Evolutionary conservation across 768 basidiomycete genomes (phyloP), one percentile per base, ranked within the genome.

Genomic region (Boletus subparvulus): DNA sequence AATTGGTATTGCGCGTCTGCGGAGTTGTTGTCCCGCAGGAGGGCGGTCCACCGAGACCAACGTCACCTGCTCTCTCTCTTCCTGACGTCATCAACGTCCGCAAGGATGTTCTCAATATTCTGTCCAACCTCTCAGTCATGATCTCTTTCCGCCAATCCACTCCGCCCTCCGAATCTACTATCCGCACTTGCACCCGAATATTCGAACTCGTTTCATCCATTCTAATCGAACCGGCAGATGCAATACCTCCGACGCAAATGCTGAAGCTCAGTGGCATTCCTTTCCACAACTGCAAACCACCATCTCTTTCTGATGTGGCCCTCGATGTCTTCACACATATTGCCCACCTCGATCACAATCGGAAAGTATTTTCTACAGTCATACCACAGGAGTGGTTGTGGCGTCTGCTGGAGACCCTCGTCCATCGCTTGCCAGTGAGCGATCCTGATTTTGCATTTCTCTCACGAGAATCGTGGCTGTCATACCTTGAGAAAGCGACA

Each of bases 251-350:
- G 2, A 75, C 80, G 28, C 77, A 80, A 26, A 79, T 75, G 59
- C 71, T 87, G n/a, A 80, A 88, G 61, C 73, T 82, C 37, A 72
- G 74, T 49, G 83, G 84, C 6, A 65, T 73, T 10, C 67, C 75
- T 7, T 74, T 77, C 16, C 71, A 74, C 46, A 76, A 58, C 36
- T 72, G 73, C 30, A 83, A 77, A 55, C 87, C 88, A 21, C 83
- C 88, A 0, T 69, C 78, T 26, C 75, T 86, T 37, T 78, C 84
- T 9, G 91, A 94, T 62, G 74, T 83, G 33, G 91, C 92, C n/a
- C 77, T 98, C 50, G 91, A 96, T 58, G 84, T 86, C 3, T 90
- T 94, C 65, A 87, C 89, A n/a, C 83, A 85, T 40, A 73, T 97
- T 54, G 83, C 85, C 35, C 87, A 89, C 47, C 73, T 77, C 17